Percentiles rank a stretch among this genome's conserved stretches.
Evolutionary conservation across 345 rosid genomes (phyloP).

Genomic region (Arabis alpina): DNA sequence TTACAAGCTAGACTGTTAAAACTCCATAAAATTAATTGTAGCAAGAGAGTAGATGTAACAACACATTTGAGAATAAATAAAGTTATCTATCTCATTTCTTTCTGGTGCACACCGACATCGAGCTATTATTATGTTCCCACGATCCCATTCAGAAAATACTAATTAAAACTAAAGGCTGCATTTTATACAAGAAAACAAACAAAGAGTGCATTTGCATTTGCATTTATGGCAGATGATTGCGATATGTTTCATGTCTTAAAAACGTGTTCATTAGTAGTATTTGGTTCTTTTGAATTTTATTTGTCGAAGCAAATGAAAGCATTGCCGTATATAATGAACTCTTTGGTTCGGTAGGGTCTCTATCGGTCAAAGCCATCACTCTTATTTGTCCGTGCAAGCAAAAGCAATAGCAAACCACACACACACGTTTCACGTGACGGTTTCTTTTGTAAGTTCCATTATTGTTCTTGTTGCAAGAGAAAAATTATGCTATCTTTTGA

Average conservation of each 20-base stretch:
- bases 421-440: no score
- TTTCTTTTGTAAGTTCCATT: no score
- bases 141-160: not conserved
- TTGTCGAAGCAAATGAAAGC: not conserved
- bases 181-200: no score
- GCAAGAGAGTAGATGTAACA: no score
- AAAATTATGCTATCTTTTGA: no score
- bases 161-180: not conserved
- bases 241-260: not conserved
- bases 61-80: not conserved
- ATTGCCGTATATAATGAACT: no score
- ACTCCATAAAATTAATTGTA: no score
- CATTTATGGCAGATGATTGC: slow-evolving; percentile 2
- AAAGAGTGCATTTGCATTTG: not conserved
- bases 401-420: not conserved
- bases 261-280: not conserved
- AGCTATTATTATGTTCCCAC: slow-evolving; percentile 2
- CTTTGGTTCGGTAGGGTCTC: not conserved
- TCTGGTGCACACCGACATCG: not conserved
- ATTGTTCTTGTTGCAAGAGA: no score
- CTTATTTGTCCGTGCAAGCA: not conserved
- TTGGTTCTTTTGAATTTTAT: not conserved
- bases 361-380: not conserved
- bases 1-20: not conserved
- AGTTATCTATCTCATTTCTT: not conserved